Base-by-base conservation (phyloP, 2,329 filamentous ascomycete genomes). In the Aspergillus novoparasiticus region DNA sequence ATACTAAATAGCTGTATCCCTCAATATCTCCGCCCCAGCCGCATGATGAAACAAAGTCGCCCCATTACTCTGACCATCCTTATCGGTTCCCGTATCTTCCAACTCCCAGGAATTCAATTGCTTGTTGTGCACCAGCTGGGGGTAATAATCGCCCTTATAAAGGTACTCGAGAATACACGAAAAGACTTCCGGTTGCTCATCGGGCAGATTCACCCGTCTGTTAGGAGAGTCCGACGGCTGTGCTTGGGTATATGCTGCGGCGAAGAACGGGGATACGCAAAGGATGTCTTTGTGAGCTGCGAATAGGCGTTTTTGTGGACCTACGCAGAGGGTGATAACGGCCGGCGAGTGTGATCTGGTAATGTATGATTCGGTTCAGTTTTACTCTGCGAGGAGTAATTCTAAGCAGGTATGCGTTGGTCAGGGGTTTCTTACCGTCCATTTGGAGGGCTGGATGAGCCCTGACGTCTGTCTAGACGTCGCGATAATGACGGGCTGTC, bases 91-190 rank as follows among this genome's bases (percentile, higher is more conserved):
- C 1, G 79, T 76, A 57, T 87, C 86, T 77, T 96, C 93, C n/a
- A 97, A 82, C 74, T 91, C 89, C 90, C 92, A 97, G 58, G 87
- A 89, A 77, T 92, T 89, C 60, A 87, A 86, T 67, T 89, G 88
- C 82, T 93, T 93, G 81, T 94, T 92, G 79, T 93, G 92, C 61
- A 92, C 80, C 28, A 96, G 84, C 21, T 90, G 90, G 3, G 94
- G 93, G 71, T 90, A 94, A 81, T 97, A 97, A 79, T 97, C 94
- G 67, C 93, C 93, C 80, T 96, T 96, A 85, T 96, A 96, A 61
- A 97, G 87, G 71, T 90, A 97, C 76, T 97, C 94, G 61, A 97
- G 88, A 12, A 97, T 85, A 6, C 90, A 93, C 9, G 92, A 96
- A 78, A 97, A 94, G 72, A 96, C 90, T 76, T 96, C 93, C 23